These are phyloP conservation scores for Alnus rubra DNA, from an alignment of 306 rosid genomes.

Conservation along the genomic window DNA sequence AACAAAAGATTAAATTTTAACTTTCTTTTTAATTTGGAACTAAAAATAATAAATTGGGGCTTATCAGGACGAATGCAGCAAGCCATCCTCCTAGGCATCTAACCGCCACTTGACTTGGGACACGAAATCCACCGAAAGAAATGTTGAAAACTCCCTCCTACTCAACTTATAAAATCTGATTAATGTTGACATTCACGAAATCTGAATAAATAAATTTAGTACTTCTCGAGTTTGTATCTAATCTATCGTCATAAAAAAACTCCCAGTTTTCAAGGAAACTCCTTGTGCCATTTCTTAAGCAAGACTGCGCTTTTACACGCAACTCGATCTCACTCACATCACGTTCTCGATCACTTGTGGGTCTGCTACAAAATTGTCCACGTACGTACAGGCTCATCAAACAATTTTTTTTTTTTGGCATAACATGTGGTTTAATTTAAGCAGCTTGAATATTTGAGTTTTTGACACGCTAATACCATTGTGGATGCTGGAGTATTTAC, in stretches of 20 bases:
- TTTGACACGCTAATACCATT: conserved; percentile 5
- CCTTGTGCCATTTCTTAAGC: conserved; percentile 12
- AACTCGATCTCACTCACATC: conserved; percentile 11
- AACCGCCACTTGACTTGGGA: background rate
- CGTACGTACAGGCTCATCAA: conserved; percentile 8
- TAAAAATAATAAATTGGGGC: no score
- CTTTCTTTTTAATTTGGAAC: no score
- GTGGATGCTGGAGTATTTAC: conserved; percentile 24
- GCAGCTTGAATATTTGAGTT: conserved; percentile 3
- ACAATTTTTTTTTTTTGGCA: background rate
- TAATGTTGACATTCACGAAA: conserved; percentile 21
- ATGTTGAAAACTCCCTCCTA: conserved; percentile 23
- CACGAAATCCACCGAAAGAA: conserved; percentile 27
- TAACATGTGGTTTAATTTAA: background rate
- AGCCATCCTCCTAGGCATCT: no score
- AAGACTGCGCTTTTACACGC: conserved; percentile 31
- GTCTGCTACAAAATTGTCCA: background rate
- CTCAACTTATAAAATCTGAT: conserved; percentile 9
- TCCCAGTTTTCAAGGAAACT: background rate
- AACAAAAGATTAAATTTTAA: no score
- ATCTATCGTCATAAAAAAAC: conserved; percentile 5
- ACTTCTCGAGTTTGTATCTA: background rate
- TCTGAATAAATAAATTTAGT: background rate
- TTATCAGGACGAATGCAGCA: no score
- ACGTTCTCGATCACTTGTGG: conserved; percentile 2